These are phyloP conservation scores for Pugionium dolabratum DNA, from an alignment of 345 rosid genomes.

Conservation along the genomic window DNA sequence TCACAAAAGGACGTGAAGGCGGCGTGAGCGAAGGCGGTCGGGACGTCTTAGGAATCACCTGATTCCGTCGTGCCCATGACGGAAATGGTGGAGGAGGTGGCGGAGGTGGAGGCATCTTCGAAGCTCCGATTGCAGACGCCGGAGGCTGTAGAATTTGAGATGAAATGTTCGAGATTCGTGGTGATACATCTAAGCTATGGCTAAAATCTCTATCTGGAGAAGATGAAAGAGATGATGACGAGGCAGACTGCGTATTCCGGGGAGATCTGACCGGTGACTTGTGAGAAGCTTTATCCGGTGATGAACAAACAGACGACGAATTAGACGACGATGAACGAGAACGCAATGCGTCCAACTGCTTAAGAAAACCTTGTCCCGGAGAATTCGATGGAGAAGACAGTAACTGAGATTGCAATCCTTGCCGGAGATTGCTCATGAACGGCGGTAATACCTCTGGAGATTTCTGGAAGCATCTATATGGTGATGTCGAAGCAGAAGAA, in stretches of 20 bases:
- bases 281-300: conserved; percentile 50
- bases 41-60: conserved; percentile 42
- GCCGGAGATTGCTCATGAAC: conserved; percentile 38
- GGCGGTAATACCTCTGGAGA: conserved; percentile 35
- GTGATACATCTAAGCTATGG: conserved; percentile 46
- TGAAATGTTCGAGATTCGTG: conserved; percentile 34
- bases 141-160: conserved; percentile 41
- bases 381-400: conserved; percentile 43
- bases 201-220: conserved; percentile 45
- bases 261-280: conserved; percentile 29
- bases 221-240: conserved; percentile 40
- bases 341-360: conserved; percentile 42
- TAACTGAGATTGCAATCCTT: conserved; percentile 43
- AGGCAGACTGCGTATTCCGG: conserved; percentile 34
- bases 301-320: conserved; percentile 43
- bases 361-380: conserved; percentile 36
- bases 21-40: conserved; percentile 60
- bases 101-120: conserved; percentile 25
- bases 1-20: conserved; percentile 75
- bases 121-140: not conserved
- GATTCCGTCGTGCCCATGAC: conserved; percentile 41
- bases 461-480: conserved; percentile 38
- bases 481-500: conserved; percentile 49
- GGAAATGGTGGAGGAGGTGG: conserved; percentile 44
- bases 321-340: conserved; percentile 35